Percentiles rank a stretch among this genome's conserved stretches.
Conservation (phyloP, 1,284 basidiomycete species). For the Malassezia yamatoensis region DNA sequence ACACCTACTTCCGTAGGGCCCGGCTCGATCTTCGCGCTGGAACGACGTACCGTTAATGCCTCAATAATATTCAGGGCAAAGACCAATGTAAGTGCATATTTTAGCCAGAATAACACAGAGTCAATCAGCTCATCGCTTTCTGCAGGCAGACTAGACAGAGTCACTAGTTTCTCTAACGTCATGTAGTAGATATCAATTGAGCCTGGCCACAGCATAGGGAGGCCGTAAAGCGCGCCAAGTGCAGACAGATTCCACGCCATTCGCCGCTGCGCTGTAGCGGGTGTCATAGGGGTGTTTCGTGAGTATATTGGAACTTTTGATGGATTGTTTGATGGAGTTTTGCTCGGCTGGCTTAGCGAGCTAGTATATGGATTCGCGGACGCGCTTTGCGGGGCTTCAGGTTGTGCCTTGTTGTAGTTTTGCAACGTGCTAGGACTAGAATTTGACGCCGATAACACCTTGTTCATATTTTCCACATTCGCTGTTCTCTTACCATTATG, state of each 20-base stretch:
- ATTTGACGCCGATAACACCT: no score
- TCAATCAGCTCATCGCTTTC: conserved; percentile 15
- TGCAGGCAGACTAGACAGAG: not conserved
- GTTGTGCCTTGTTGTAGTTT: no score
- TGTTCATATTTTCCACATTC: no score
- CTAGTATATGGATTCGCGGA: no score
- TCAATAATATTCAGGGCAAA: conserved; percentile 12
- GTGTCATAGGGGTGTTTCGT: not conserved
- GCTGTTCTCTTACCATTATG: no score
- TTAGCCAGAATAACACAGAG: conserved; percentile 9
- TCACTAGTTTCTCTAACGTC: conserved; percentile 4
- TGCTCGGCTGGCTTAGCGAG: no score
- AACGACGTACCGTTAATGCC: not conserved
- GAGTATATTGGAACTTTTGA: no score
- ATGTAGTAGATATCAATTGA: conserved; percentile 9
- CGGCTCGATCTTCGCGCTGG: not conserved
- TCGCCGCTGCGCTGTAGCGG: conserved; percentile 15
- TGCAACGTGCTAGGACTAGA: no score
- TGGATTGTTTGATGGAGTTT: no score
- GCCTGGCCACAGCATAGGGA: conserved; percentile 7
- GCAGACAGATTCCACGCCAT: conserved; percentile 9
- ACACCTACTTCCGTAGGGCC: conserved; percentile 2
- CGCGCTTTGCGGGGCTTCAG: no score
- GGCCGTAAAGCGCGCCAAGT: conserved; percentile 1
- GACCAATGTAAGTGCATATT: conserved; percentile 9